Base-by-base conservation (phyloP, 768 basidiomycete genomes). In the Auricularia cornea region DNA sequence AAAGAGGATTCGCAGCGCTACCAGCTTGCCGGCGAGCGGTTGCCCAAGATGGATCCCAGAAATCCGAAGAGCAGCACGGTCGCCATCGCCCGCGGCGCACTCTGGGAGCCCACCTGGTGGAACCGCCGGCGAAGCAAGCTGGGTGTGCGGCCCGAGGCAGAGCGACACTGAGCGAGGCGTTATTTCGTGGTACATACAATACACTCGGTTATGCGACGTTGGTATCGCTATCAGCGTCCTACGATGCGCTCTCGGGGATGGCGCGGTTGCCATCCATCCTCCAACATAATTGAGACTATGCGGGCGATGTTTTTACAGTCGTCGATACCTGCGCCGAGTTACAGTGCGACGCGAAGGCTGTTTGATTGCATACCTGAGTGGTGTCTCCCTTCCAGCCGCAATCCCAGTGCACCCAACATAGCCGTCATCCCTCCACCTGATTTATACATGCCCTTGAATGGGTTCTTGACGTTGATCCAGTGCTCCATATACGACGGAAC, bases 241-340 rank as follows among this genome's bases (percentile, higher is more conserved):
- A 18, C 23, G 16, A 5, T 18, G 16, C 44, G 20, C 20, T 48
- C 20, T 20, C 44, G 16, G 10, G 44, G 44, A 6, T 48, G 44
- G 12, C 20, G 16, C 16, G 59, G 61, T 23, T 23, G 33, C 64
- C 64, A 65, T n/a, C 64, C 64, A 29, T 63, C 62, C 28, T 59
- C 29, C 40, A 44, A 29, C 64, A 65, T 62, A 38, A 44, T 26
- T 28, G 41, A 31, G 6, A 65, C 62, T 18, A 65, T 65, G 52
- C 64, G 29, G 35, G 62, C 31, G 6, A 65, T 63, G 54, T 65
- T 65, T 41, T 59, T 32, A 32, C 64, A 65, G 57, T 65, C 64
- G 51, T 65, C 64, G 29, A 65, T 62, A 14, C 64, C 64, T 18
- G 64, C 54, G 12, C 10, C 18, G 54, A 57, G 59, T 30, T 65